phyloP scores from a whole-genome alignment of 352 stramenopile genomes.

The Phytophthora colocasiae region DNA sequence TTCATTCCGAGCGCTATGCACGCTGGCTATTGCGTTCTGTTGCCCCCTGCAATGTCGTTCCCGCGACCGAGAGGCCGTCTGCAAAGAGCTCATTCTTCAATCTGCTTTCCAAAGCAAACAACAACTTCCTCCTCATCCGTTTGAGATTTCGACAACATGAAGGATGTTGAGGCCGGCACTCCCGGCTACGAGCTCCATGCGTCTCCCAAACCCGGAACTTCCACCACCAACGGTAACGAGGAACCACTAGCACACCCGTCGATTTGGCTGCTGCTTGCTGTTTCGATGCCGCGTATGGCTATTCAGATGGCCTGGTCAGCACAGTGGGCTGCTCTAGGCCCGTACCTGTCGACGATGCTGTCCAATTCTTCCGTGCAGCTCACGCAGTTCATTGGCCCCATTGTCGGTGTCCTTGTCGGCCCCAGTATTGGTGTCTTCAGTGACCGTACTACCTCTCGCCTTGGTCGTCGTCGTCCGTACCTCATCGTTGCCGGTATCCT shows the following conservation, averaged over 20 bases:
- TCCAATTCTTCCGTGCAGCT: constrained; percentile 44
- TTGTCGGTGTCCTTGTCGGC: constrained; percentile 34
- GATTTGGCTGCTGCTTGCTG: constrained; percentile 31
- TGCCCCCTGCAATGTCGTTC: constrained; percentile 14
- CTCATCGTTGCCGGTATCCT: constrained; percentile 44
- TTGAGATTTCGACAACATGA: constrained; percentile 16
- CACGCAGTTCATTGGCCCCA: constrained; percentile 35
- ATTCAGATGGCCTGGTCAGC: constrained; percentile 44
- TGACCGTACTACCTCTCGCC: constrained; percentile 46
- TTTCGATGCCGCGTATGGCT: constrained; percentile 40
- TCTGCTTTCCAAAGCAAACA: constrained; percentile 31
- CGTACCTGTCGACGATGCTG: constrained; percentile 54
- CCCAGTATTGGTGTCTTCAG: constrained; percentile 39
- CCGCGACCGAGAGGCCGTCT: constrained; percentile 11
- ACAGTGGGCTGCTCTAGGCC: constrained; percentile 44
- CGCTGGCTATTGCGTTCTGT: constrained; percentile 17
- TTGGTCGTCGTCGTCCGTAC: constrained; percentile 48
- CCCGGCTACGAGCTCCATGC: constrained; percentile 33
- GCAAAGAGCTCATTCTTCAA: constrained; percentile 33
- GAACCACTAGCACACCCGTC: constrained; percentile 35
- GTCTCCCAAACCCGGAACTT: constrained; percentile 31
- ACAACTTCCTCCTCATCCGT: background rate
- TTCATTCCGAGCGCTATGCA: constrained; percentile 22
- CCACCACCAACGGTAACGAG: constrained; percentile 12
- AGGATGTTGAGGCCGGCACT: constrained; percentile 36